Base-by-base conservation (phyloP, 495 filamentous ascomycete genomes). In the Neurospora sp. region DNA sequence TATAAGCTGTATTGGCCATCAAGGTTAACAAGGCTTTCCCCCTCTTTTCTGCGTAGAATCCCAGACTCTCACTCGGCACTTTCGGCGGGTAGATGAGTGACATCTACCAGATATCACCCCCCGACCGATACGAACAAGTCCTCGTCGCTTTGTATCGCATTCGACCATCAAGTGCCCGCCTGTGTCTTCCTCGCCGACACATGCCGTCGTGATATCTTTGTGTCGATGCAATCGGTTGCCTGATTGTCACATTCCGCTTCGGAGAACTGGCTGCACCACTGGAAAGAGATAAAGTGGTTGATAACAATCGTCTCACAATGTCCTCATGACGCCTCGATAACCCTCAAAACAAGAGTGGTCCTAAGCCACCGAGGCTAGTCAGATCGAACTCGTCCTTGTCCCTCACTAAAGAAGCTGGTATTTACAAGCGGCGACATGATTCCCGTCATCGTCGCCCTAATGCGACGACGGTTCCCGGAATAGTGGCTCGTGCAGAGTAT, bases 321-420 rank as follows among this genome's bases (percentile, higher is more conserved):
- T 84, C 82, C 73, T 77, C 81, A 71, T 80, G 80, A 77, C 84
- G 82, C 74, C 81, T 81, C 68, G 81, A 86, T 42, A 41, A 68
- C 11, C 72, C 78, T 1, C 81, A 76, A 53, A 80, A 39, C 79
- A 85, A 81, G 79, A 85, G 83, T 79, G 83, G 83, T 70, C 83
- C 84, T 48, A 85, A 82, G 77, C 70, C 78, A 80, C 14, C 61
- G 69, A 81, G 81, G 68, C 72, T 76, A 22, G 78, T 77, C 59
- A 84, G 82, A 69, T 85, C 85, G 10, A 84, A 70, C 74, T 79
- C 84, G 14, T 86, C 84, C 75, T 79, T 84, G n/a, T 85, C 84
- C 3, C 83, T 85, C 77, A 82, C 78, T 74, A 85, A 84, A 70
- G 82, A 80, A 22, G 74, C 81, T 18, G 85, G 85, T 11, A 75